Base-by-base conservation (phyloP, 306 rosid species). In the Albizia julibrissin region DNA sequence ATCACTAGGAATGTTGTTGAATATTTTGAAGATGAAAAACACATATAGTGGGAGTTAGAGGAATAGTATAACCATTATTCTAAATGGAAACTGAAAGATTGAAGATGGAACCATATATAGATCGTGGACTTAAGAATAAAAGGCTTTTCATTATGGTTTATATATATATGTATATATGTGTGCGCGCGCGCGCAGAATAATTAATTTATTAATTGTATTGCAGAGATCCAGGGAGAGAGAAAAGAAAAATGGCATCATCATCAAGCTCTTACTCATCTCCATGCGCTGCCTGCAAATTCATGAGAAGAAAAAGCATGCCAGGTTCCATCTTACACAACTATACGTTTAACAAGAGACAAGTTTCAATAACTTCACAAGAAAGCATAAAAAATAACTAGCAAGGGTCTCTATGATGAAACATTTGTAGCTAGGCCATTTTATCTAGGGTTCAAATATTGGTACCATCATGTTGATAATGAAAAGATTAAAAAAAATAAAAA, bases 231-330 rank as follows among this genome's bases (percentile, higher is more conserved):
- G 34, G 13, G 3, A 11, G 71, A 86, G 85, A 78, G 54, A 84
- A 70, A 21, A 19, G 27, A n/a, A 10, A 18, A 74, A 89, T 89
- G 92, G 90, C 97, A 79, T 88, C 92, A 79, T 88, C 94, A 80
- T 88, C 94, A 47, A 91, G 95, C 88, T 82, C 94, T 31, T 93
- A 93, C 86, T 92, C 89, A 56, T 92, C 94, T 9, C 99, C 98
- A 1, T 93, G 99, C 72, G 99, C 98, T 8, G 99, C 98, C 77
- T 95, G 99, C 94, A 95, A 95, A 82, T 95, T 95, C 88, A 72
- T 95, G 87, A 77, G 99, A 81, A 87, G 97, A 69, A 95, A 95
- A 76, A 93, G 99, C 93, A 91, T 92, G 89, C 92, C 96, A 10
- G 97, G 94, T 4, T 95, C 98, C 92, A 91, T 95, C n/a, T 95